phyloP scores from a whole-genome alignment of 2,329 filamentous ascomycete species.

The Harringtonia lauricola region DNA sequence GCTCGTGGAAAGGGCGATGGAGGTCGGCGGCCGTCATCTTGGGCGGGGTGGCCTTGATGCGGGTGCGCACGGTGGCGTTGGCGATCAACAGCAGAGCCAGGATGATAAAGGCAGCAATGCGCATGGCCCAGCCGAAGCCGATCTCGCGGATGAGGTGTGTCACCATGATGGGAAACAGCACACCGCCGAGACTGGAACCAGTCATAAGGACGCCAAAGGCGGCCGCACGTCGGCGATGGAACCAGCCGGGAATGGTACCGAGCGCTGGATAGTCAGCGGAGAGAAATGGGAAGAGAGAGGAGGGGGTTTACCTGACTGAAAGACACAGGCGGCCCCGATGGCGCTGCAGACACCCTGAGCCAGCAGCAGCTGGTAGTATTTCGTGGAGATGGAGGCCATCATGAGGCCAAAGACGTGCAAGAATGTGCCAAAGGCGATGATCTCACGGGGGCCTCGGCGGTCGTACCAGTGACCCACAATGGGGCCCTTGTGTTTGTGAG shows the following conservation, averaged over 20 bases:
- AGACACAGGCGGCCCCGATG: conserved; percentile 12
- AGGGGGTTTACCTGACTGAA: conserved; percentile 8
- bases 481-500: conserved; percentile 24
- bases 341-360: conserved; percentile 14
- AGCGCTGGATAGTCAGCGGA: conserved; percentile 1
- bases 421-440: conserved; percentile 36
- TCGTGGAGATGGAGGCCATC: conserved; percentile 37
- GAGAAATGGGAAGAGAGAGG: no score
- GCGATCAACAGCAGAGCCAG: not conserved
- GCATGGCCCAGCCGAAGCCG: conserved; percentile 16
- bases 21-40: conserved; percentile 3
- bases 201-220: conserved; percentile 16
- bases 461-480: conserved; percentile 51
- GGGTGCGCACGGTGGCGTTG: not conserved
- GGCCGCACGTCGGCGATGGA: conserved; percentile 5
- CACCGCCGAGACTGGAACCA: conserved; percentile 14
- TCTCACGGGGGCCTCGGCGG: conserved; percentile 41
- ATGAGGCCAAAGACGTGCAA: conserved; percentile 45
- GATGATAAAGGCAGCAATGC: conserved; percentile 14
- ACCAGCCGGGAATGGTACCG: conserved; percentile 13
- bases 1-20: conserved; percentile 11
- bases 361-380: conserved; percentile 21
- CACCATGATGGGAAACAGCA: conserved; percentile 17
- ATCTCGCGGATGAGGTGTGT: conserved; percentile 9
- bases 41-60: conserved; percentile 3